Evolutionary conservation across 345 rosid species (phyloP).

Genomic region (Acer saccharum): DNA sequence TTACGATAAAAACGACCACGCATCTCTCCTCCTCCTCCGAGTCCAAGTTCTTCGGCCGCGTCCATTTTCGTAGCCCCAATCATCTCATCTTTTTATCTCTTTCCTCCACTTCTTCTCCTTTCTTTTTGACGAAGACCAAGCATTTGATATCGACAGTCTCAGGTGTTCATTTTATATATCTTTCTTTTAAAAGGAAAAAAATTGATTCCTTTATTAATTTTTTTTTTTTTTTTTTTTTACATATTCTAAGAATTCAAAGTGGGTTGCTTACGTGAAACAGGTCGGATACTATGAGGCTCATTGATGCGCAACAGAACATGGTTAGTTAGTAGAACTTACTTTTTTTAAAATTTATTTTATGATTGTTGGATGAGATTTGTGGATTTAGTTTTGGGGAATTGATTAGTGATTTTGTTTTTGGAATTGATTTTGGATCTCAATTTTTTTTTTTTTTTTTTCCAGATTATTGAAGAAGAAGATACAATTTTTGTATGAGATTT

Average conservation of each 20-base stretch:
- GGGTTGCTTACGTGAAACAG: constrained; percentile 26
- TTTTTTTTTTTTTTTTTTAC: no score
- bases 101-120: constrained; percentile 23
- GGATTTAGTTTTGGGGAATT: no score
- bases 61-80: constrained; percentile 38
- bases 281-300: constrained; percentile 78
- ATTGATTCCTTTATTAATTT: no score
- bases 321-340: no score
- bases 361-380: no score
- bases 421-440: no score
- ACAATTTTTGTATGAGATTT: no score
- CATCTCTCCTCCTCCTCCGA: constrained; percentile 23
- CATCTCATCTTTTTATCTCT: constrained; percentile 6
- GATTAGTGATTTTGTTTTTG: no score
- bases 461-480: no score
- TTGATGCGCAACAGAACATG: constrained; percentile 78
- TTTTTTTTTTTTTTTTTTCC: no score
- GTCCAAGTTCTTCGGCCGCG: constrained; percentile 42
- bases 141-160: constrained; percentile 64
- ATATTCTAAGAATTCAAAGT: not conserved
- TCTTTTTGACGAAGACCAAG: constrained; percentile 49
- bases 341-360: no score
- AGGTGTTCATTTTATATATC: constrained; percentile 35
- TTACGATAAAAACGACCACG: constrained; percentile 27
- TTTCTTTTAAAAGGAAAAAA: not conserved